Base-by-base conservation (phyloP, 2,329 filamentous ascomycete species). In the Dactylonectria macrodidyma region DNA sequence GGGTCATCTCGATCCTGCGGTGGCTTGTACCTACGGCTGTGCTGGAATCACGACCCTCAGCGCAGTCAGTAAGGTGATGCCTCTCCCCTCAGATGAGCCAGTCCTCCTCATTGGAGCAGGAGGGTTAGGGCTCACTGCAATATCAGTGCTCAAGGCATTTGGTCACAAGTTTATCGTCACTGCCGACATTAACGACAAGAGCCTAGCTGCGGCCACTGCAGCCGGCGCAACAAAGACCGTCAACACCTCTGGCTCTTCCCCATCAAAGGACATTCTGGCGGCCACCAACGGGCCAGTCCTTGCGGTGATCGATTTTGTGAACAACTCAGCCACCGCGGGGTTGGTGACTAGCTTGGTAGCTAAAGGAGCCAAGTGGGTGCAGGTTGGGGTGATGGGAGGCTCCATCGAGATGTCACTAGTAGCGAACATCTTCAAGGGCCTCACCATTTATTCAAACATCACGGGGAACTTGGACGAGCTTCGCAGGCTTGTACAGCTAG, bases 301-400 rank as follows among this genome's bases (percentile, higher is more conserved):
- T 63, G 65, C 65, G 3, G 65, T 67, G 9, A 67, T 67, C 44
- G 65, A 67, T 24, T 62, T 67, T 14, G 65, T 67, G 11, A 67
- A 67, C 26, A 67, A 55, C 36, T 67, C 65, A 12, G 41, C n/a
- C 8, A 67, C 65, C 2, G 65, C 65, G 4, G 12, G 12, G 2
- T 26, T 67, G 38, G 65, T 67, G 6, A 54, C 59, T 10, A 26
- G 59, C 14, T 36, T 67, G 3, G 50, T 62, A 5, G 65, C 58
- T 11, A 66, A 66, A 33, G 64, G 64, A 24, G 64, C 64, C 26
- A 66, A 67, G 56, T 67, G 65, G 66, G 66, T 68, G 14, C 66
- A 68, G 19, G 66, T 68, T 16, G 66, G 66, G 9, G 66, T 68
- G 7, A 68, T 68, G 66, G 66, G 66, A 41, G 66, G 66, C 14